phyloP scores from a whole-genome alignment of 2,329 filamentous ascomycete species.

The Alternaria tenuissima region DNA sequence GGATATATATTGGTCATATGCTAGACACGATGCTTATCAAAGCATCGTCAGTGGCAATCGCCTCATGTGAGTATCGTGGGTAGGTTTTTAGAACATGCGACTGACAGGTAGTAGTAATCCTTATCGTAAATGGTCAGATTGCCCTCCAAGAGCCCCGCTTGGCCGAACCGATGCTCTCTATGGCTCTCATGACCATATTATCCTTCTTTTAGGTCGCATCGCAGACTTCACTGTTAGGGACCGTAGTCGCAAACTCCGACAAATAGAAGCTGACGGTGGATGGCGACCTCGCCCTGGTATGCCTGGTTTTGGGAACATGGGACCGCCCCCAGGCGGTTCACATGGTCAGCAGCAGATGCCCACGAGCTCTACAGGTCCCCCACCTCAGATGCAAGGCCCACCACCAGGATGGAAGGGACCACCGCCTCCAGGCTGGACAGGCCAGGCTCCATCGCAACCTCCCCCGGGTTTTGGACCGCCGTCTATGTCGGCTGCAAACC shows the following conservation, averaged over 20 bases:
- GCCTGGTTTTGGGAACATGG: slow-evolving; percentile 47
- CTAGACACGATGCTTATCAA: slow-evolving; percentile 92
- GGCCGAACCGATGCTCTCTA: slow-evolving; percentile 81
- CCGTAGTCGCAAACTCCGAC: slow-evolving; percentile 76
- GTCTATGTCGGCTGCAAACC: slow-evolving; percentile 3
- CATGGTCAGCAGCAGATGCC: slow-evolving; percentile 33
- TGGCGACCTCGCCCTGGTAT: slow-evolving; percentile 62
- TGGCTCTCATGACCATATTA: slow-evolving; percentile 86
- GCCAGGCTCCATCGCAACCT: slow-evolving; percentile 29
- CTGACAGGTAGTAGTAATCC: slow-evolving; percentile 69
- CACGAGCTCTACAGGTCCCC: slow-evolving; percentile 34
- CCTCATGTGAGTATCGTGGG: slow-evolving; percentile 72
- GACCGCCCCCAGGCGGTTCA: slow-evolving; percentile 41
- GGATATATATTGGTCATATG: slow-evolving; percentile 96
- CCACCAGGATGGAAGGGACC: slow-evolving; percentile 27
- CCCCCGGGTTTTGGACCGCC: slow-evolving; percentile 26
- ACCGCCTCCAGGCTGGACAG: slow-evolving; percentile 28
- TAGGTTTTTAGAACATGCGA: not conserved
- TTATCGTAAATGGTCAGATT: slow-evolving; percentile 83
- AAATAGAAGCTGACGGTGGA: slow-evolving; percentile 67
- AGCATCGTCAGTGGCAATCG: slow-evolving; percentile 86
- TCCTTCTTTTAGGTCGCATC: slow-evolving; percentile 81
- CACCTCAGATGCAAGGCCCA: slow-evolving; percentile 37
- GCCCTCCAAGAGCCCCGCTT: slow-evolving; percentile 82
- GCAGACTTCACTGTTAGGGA: slow-evolving; percentile 82